Base-by-base conservation (phyloP, 1,284 basidiomycete genomes). In the Fistulina hepatica region DNA sequence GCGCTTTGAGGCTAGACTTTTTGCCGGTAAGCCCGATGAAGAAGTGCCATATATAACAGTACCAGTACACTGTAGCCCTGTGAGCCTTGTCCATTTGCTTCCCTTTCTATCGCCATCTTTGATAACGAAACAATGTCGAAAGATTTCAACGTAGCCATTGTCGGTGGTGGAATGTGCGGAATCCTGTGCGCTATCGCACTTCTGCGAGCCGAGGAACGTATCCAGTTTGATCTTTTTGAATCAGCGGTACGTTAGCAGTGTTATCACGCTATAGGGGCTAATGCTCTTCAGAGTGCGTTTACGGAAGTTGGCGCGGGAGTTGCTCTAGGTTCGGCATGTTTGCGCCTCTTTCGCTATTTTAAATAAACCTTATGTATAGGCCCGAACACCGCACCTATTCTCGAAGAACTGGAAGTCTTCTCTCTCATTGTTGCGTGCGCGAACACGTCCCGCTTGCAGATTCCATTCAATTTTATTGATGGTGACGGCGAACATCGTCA, bases 151-250 rank as follows among this genome's bases (percentile, higher is more conserved):
- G 60, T 74, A 17, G 68, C 69, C 1, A 61, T 75, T 23, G 57
- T 74, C 3, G 72, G 72, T 22, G 71, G 69, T 16, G 71, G 72
- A 12, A 63, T 75, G 48, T 67, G 63, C 42, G 71, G 71, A 7
- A 48, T 73, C 15, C 59, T 62, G 3, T 65, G 62, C 33, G 69
- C 71, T 5, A 53, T 66, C 27, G 65, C 58, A 19, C 55, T 76
- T 17, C 41, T 48, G n/a, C 58, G 53, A 32, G 55, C 56, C 3
- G 71, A n/a, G n/a, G n/a, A n/a, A n/a, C n/a, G 71, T 1, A 52
- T 76, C 15, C 46, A 58, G 16, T 65, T 67, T 11, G 56, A 67
- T 15, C 44, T 75, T 3, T 75, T 71, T 43, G 73, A 75, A 51
- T 61, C 69, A 39, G 64, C 71, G 33, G 69, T 61, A 45, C 33